These are phyloP conservation scores for Torulaspora gathmanii DNA, from an alignment of 805 yeast genomes.

Conservation along the genomic window DNA sequence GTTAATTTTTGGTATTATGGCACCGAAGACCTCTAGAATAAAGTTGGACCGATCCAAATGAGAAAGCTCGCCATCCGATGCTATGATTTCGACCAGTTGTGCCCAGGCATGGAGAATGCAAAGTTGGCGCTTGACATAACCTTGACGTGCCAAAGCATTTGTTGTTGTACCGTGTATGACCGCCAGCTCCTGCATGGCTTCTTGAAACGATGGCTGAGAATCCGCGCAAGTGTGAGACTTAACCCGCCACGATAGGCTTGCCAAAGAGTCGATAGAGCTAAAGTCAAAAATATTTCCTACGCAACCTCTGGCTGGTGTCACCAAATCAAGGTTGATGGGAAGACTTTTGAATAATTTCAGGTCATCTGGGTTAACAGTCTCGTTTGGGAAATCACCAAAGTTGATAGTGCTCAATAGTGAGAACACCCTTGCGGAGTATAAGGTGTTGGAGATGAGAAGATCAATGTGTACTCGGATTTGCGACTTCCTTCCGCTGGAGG, in stretches of 20 bases:
- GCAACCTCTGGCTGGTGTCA: slow-evolving; percentile 30
- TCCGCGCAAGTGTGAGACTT: neutral
- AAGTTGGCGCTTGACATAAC: slow-evolving; percentile 51
- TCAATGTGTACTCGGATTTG: slow-evolving; percentile 44
- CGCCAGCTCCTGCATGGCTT: slow-evolving; percentile 5
- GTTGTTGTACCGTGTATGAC: slow-evolving; percentile 37
- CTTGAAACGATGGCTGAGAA: neutral
- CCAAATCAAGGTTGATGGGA: slow-evolving; percentile 42
- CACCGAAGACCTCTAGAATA: slow-evolving; percentile 70
- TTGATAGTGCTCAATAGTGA: slow-evolving; percentile 68
- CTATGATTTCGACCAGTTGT: slow-evolving; percentile 66
- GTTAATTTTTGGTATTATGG: slow-evolving; percentile 68
- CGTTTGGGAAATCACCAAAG: slow-evolving; percentile 43
- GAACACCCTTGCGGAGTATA: slow-evolving; percentile 63
- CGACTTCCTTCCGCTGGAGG: slow-evolving; percentile 48
- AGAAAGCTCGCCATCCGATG: slow-evolving; percentile 54
- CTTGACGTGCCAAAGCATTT: slow-evolving; percentile 44
- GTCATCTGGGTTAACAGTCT: slow-evolving; percentile 14
- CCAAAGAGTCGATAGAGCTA: slow-evolving; percentile 37
- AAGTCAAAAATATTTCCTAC: slow-evolving; percentile 41
- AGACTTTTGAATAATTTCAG: slow-evolving; percentile 34
- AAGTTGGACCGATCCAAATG: slow-evolving; percentile 50
- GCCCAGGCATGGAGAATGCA: slow-evolving; percentile 78
- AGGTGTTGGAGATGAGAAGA: slow-evolving; percentile 46
- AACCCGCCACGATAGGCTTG: slow-evolving; percentile 28